Conservation (phyloP, 495 filamentous ascomycete species). For the Hypoxylon trugodes region DNA sequence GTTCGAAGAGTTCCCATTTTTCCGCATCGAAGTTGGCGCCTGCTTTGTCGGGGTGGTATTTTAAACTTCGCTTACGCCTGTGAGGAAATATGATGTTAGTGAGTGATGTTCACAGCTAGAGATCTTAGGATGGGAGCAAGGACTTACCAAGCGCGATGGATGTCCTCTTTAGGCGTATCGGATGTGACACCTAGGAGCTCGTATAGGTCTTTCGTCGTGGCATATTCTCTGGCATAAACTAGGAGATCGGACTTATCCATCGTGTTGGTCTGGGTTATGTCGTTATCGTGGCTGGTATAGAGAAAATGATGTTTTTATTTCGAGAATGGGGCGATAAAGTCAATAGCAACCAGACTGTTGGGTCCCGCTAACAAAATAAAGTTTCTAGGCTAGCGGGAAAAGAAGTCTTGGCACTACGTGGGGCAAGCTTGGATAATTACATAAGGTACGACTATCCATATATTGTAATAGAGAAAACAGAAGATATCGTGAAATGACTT, state of each 20-base stretch:
- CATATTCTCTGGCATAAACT: conserved; percentile 52
- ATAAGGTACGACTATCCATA: background rate
- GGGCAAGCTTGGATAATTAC: background rate
- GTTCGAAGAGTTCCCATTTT: conserved; percentile 57
- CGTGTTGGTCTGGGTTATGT: conserved; percentile 27
- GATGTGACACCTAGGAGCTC: conserved; percentile 53
- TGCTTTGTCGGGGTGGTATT: conserved; percentile 62
- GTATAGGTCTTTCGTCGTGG: conserved; percentile 54
- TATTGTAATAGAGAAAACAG: too few species aligned
- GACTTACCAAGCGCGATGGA: conserved; percentile 55
- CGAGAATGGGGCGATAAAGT: background rate
- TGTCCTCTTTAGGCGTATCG: conserved; percentile 51
- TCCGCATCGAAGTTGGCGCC: conserved; percentile 54
- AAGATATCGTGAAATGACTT: too few species aligned
- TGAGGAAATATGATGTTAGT: conserved; percentile 5
- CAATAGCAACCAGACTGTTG: background rate
- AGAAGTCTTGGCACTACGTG: background rate
- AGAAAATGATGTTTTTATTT: background rate
- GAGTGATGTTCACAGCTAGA: background rate
- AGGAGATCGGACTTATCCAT: conserved; percentile 51
- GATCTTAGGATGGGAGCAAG: background rate
- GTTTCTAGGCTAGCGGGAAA: background rate
- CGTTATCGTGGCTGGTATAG: background rate
- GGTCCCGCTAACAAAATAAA: background rate
- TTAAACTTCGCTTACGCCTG: conserved; percentile 51